A percentile compares a stretch with the other conserved stretches of the same genome.
Conservation (phyloP, 2,329 filamentous ascomycete genomes). For the Akanthomyces uredinophilus region DNA sequence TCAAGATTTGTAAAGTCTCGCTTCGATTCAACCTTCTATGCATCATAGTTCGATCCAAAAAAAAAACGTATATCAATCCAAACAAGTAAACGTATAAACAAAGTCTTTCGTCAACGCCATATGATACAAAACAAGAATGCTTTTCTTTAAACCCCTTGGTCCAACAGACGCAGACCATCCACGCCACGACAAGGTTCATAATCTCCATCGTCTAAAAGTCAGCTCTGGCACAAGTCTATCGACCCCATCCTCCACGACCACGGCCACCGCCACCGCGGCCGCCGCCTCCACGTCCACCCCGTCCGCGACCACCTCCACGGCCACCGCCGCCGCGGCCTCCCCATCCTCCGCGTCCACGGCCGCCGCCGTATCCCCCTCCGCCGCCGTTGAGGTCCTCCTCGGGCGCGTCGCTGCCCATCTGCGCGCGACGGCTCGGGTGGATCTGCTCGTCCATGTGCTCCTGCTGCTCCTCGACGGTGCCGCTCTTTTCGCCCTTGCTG, state of each 20-base stretch:
- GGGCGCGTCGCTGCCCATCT: constrained; percentile 20
- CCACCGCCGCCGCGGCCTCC: neutral
- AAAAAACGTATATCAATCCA: neutral
- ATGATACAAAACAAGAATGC: constrained; percentile 7
- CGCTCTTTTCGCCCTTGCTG: constrained; percentile 22
- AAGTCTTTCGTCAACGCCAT: neutral
- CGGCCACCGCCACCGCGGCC: constrained; percentile 7
- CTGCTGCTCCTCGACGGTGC: constrained; percentile 22
- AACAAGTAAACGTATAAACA: neutral
- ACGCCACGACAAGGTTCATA: neutral
- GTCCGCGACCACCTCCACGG: neutral
- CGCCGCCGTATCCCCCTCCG: neutral
- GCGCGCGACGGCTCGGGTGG: constrained; percentile 47
- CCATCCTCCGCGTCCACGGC: constrained; percentile 6
- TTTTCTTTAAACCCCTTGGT: constrained; percentile 6
- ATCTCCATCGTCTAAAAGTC: neutral
- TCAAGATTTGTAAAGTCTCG: neutral
- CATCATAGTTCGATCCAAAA: neutral
- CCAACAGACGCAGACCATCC: neutral
- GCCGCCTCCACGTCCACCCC: constrained; percentile 6
- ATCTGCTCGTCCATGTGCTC: constrained; percentile 34
- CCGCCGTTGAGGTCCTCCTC: neutral
- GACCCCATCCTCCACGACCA: neutral
- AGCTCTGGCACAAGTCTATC: neutral
- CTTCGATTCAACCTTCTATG: neutral